These are phyloP conservation scores for Apodospora peruviana DNA, from an alignment of 495 filamentous ascomycete genomes.

Conservation along the genomic window DNA sequence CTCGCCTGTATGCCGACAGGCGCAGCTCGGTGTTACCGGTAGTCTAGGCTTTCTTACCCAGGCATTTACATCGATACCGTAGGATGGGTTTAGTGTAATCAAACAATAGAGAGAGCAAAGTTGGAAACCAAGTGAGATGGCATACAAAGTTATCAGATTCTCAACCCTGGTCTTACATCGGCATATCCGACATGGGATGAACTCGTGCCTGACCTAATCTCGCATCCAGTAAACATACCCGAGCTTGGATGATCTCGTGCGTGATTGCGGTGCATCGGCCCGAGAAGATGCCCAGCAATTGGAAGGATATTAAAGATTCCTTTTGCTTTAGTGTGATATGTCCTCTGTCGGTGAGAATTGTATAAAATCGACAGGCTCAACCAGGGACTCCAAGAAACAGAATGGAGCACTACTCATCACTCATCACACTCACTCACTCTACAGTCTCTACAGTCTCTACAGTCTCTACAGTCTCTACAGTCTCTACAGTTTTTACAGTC, in stretches of 20 bases:
- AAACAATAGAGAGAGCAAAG: no score
- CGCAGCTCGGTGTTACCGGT: no score
- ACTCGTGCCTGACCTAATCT: background rate
- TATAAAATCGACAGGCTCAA: background rate
- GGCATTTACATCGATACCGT: no score
- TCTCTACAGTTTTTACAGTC: background rate
- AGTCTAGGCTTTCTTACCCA: no score
- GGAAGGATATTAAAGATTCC: background rate
- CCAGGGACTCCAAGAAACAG: background rate
- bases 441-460: background rate
- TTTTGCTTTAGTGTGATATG: background rate
- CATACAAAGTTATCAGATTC: no score
- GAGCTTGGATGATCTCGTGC: background rate
- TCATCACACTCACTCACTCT: background rate
- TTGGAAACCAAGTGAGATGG: no score
- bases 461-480: background rate
- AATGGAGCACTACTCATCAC: background rate
- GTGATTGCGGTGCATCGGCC: background rate
- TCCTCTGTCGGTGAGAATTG: background rate
- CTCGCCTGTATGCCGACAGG: no score
- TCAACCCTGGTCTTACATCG: background rate
- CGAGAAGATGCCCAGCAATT: background rate
- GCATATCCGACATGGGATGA: background rate
- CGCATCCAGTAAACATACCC: background rate
- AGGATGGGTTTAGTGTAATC: no score